Evolutionary conservation across 371 early-diverging fungal genomes (phyloP), one percentile per base, ranked within the genome.

Genomic region (Mucor racemosus): DNA sequence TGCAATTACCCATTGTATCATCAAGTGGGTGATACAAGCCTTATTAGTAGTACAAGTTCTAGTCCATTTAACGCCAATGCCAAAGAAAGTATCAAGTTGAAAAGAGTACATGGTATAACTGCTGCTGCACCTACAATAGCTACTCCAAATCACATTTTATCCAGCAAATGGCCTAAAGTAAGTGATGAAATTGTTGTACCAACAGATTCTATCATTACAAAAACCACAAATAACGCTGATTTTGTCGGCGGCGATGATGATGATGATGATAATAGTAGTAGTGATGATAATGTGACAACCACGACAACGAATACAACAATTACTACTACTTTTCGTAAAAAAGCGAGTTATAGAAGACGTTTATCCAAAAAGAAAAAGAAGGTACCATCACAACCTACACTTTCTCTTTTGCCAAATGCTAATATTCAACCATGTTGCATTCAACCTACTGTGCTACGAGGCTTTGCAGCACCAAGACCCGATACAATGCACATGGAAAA

Each of bases 401-500:
- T 78, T 14, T 74, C 75, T 9, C 53, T 77, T 10, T 60, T 77
- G 26, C 74, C 81, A 7, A 71, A 75, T 38, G 26, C 53, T 42
- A 59, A 64, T 7, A 68, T 79, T 13, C 58, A 67, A 26, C 73
- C 80, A 1, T 74, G 72, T 40, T 79, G 84, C 40, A 75, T 84
- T 9, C 77, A 78, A 26, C 81, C 81, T 0, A 81, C 84, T 0
- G 81, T 84, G 0, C 62, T 84, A n/a, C 74, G 81, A 14, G 78
- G 77, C 0, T 69, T 84, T 66, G 80, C 78, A 4, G 64, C 75
- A 7, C 74, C 77, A 10, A 66, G 65, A 10, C 67, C 84, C 0
- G 72, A 76, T 44, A 81, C 84, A 0, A 59, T 81, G 48, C 84
- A 84, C 46, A 79, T 78, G 79, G 72, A 79, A 55, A 84, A 78